Base-by-base conservation (phyloP, 768 basidiomycete species). In the Boletus coccyginus region DNA sequence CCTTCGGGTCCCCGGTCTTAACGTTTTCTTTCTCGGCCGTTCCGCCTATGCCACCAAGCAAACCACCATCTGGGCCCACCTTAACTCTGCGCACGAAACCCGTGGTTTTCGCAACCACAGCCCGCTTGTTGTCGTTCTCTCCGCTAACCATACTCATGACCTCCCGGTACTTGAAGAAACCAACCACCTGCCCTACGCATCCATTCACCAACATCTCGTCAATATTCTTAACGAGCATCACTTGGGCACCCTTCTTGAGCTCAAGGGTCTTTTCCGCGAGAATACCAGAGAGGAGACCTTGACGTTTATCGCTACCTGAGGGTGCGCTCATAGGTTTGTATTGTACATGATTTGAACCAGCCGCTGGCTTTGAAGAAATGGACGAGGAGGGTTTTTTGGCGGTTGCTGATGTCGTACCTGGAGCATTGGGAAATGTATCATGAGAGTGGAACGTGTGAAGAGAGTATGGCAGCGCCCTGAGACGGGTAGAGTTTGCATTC, bases 201-300 rank as follows among this genome's bases (percentile, higher is more conserved):
- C 87, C 87, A 63, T 90, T 90, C 47, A 88, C 87, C n/a, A 89
- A 78, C 36, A 76, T 62, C 31, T 66, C 71, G 38, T 80, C 84
- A 44, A 83, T 73, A 62, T 90, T 90, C 75, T 88, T 88, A 68
- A 88, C 78, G 31, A 88, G 74, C 85, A 87, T 87, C 10, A 81
- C 80, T 62, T 89, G 88, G 11, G 84, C 81, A 38, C 80, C 79
- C 19, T 77, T 63, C 64, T 88, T 88, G 50, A 92, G 77, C 3
- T 75, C 70, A 11, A 92, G 76, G 3, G 64, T 66, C 42, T 72
- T 73, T 33, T 83, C 80, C 1, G 86, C 86, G 66, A 90, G 81
- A 66, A 90, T 78, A 62, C 80, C 84, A 24, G 77, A 72, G 19
- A 90, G 75, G 13, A 86, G 71, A 50, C 83, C 82, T 48, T 78